Evolutionary conservation across 495 filamentous ascomycete species (phyloP), one percentile per base, ranked within the genome.

Genomic region (Hyaloscypha bicolor): DNA sequence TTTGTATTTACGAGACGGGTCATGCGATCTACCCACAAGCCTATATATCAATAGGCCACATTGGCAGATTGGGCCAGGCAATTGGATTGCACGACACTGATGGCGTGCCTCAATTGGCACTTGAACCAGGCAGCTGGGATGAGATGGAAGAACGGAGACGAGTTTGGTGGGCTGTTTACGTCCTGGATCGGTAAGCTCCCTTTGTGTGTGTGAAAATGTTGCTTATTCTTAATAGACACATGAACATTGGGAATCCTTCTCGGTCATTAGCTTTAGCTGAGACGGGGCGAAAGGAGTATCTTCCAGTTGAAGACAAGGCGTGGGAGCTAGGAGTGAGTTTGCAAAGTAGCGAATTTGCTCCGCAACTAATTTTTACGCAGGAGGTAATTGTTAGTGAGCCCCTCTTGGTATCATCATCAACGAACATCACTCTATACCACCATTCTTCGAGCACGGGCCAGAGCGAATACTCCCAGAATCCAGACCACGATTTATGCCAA

Each of bases 21-120:
- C 56, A 60, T 21, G 56, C 30, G n/a, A 60, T 60, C 9, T 60
- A 60, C 25, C 56, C 56, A 33, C 30, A 32, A 37, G 56, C 56
- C 4, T 60, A 60, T 37, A 33, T 60, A 14, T 33, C 56, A 5
- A 37, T 60, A 6, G 56, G 56, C 21, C 56, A 60, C 35, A 37
- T 37, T 60, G 56, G 5, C 6, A 60, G 56, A 37, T 19, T 60
- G 2, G 56, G 32, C 11, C 32, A 33, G n/a, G 32, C 32, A 21
- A 60, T 60, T 8, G 56, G 56, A n/a, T 21, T 60, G 4, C 56
- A 60, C 25, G 30, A 60, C 31, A 60, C 29, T 12, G 32, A 32
- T 9, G 25, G 25, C 2, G 9, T 37, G 30, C 32, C 56, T 12
- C 56, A 60, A 21, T 21, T 60, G 11, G 29, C 32, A 0, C 9